These are phyloP conservation scores for Coemansia erecta DNA, from an alignment of 192 early-diverging fungal species.

Conservation along the genomic window DNA sequence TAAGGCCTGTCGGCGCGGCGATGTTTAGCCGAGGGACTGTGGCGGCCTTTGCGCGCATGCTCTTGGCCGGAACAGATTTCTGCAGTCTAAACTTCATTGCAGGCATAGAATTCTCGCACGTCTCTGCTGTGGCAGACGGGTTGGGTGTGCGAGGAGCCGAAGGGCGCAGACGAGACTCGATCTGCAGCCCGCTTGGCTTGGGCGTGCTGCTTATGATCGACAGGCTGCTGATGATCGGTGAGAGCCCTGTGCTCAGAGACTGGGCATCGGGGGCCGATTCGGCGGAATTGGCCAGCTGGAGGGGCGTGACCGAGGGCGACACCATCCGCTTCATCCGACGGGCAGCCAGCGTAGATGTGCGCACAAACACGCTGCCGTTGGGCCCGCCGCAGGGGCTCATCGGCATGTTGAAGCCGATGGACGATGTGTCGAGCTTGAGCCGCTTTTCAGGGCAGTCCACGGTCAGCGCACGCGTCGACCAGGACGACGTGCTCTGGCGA, in stretches of 20 bases:
- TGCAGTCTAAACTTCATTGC: conserved; percentile 37
- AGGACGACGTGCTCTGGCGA: background rate
- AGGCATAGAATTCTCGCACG: background rate
- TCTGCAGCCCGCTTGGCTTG: background rate
- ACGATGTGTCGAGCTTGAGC: conserved; percentile 5
- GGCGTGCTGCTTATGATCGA: conserved; percentile 18
- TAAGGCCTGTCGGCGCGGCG: conserved; percentile 22
- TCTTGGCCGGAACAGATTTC: conserved; percentile 26
- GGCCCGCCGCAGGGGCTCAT: conserved; percentile 5
- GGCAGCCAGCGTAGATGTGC: conserved; percentile 9
- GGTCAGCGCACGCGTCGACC: conserved; percentile 3
- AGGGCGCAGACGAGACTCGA: conserved; percentile 3
- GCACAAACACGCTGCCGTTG: conserved; percentile 7
- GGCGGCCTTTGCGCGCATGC: conserved; percentile 4
- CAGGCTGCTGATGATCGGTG: conserved; percentile 42
- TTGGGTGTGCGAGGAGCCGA: background rate
- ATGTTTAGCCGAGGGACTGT: conserved; percentile 35
- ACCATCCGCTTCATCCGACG: conserved; percentile 15
- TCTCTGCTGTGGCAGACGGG: background rate
- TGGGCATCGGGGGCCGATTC: background rate
- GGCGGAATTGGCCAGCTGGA: conserved; percentile 6
- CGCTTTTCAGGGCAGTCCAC: conserved; percentile 6
- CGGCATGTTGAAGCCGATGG: background rate
- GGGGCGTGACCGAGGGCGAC: conserved; percentile 8
- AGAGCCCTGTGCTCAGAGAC: conserved; percentile 35